Base-by-base conservation (phyloP, 192 early-diverging fungal genomes). In the Gorgonomyces haynaldii region DNA sequence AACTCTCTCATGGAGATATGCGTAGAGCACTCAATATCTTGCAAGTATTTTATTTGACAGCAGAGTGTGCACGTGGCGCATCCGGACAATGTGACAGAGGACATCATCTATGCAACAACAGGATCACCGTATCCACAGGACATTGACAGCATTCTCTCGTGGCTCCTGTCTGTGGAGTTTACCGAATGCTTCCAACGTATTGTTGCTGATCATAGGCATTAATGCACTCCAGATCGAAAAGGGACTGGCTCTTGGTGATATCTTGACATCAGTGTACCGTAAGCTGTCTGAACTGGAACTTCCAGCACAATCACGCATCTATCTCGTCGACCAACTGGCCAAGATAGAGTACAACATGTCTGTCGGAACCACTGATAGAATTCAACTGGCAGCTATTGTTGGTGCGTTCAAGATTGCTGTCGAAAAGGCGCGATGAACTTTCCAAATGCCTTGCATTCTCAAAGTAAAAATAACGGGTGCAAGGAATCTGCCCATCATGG, bases 1-100 rank as follows among this genome's bases (percentile, higher is more conserved):
- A 68, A 42, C 60, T 99, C 0, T 88, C 87, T 0, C 70, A 79
- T 37, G 93, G 96, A n/a, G 96, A 99, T 61, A 99, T 99, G 96
- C 78, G 96, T 52, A 73, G 88, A 16, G 86, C 88, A 4, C 67
- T 99, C 26, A 99, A 99, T 61, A 88, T 99, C 31, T 63, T 97
- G 34, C 96, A 94, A 65, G 81, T 76, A 53, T n/a, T 21, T 47
- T 0, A 22, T 24, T 9, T 21, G 17, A 28, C 27, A 15, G 4
- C 24, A 76, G 62, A 74, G 92, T 0, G 88, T 85, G 50, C 85
- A 90, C 63, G 87, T 90, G 3, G 89, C 85, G 4, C 91, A 83
- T 50, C n/a, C n/a, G n/a, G 71, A 83, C 39, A 26, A 39, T 1
- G 75, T 93, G 9, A 81, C 80, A 53, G 81, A 87, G 50, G 65